phyloP scores from a whole-genome alignment of 2,329 filamentous ascomycete species.

The Sordariomycetes sp. region DNA sequence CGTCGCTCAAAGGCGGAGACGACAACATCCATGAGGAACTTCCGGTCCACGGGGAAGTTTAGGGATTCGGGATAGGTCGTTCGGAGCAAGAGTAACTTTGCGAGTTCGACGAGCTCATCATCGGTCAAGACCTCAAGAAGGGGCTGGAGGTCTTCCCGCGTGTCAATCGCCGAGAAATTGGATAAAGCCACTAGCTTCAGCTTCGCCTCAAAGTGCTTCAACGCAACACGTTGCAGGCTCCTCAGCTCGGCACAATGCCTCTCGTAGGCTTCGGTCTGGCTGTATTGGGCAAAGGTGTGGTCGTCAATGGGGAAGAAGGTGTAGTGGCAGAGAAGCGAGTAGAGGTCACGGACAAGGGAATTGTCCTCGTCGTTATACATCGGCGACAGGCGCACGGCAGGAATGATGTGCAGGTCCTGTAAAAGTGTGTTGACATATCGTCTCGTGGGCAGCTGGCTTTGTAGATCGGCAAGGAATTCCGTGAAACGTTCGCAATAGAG shows the following conservation, averaged over 20 bases:
- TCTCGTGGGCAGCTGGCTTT: conserved; percentile 87
- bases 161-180: conserved; percentile 82
- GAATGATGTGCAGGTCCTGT: conserved; percentile 72
- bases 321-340: conserved; percentile 74
- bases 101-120: conserved; percentile 61
- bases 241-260: conserved; percentile 67
- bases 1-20: conserved; percentile 65
- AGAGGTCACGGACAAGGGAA: conserved; percentile 69
- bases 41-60: conserved; percentile 51
- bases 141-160: conserved; percentile 64
- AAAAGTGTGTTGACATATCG: conserved; percentile 86
- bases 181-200: conserved; percentile 84
- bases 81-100: conserved; percentile 62
- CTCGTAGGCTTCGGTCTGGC: conserved; percentile 63
- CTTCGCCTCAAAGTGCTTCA: conserved; percentile 81
- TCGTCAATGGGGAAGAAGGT: conserved; percentile 85
- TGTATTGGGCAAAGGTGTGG: conserved; percentile 70
- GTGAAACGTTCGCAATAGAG: conserved; percentile 87
- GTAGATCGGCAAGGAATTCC: conserved; percentile 80
- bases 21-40: conserved; percentile 61
- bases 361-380: conserved; percentile 67
- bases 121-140: conserved; percentile 67
- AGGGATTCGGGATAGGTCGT: conserved; percentile 69
- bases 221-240: conserved; percentile 65
- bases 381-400: conserved; percentile 68